A percentile compares a stretch with the other conserved stretches of the same genome.
Evolutionary conservation across 371 early-diverging fungal species (phyloP).

Genomic region (Mortierella sp.): DNA sequence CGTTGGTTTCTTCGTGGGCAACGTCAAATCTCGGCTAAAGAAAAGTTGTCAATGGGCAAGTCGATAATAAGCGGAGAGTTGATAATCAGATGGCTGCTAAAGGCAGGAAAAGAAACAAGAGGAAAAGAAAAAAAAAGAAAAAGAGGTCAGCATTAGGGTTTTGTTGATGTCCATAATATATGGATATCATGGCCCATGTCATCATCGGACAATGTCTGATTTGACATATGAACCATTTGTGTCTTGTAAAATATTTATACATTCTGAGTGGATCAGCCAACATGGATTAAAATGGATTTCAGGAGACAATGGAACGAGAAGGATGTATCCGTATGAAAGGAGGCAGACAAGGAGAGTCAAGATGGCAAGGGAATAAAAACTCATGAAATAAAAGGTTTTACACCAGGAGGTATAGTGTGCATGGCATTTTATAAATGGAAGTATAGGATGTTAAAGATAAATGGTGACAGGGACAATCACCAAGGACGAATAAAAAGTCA

Average conservation of each 20-base stretch:
- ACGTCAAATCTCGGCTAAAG: neutral
- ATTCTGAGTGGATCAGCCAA: constrained; percentile 9
- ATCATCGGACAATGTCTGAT: neutral
- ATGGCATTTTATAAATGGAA: neutral
- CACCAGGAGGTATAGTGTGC: constrained; percentile 6
- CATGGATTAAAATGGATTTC: constrained; percentile 44
- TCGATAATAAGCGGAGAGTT: neutral
- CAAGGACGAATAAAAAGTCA: neutral
- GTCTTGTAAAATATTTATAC: neutral
- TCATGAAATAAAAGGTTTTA: neutral
- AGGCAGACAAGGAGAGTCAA: constrained; percentile 26
- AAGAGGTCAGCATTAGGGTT: neutral
- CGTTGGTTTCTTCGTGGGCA: neutral
- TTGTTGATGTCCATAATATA: neutral
- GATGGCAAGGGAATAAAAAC: neutral
- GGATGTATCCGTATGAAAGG: constrained; percentile 25
- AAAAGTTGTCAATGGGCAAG: neutral
- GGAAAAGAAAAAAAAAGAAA: constrained; percentile 6
- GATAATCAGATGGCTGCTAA: neutral
- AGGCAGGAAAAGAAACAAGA: neutral
- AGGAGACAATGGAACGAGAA: constrained; percentile 31
- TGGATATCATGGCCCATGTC: neutral
- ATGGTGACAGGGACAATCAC: neutral
- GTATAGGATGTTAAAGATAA: neutral
- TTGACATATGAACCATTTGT: neutral